Conservation (phyloP, 2,329 filamentous ascomycete species). For the Hypoxylon sp. region DNA sequence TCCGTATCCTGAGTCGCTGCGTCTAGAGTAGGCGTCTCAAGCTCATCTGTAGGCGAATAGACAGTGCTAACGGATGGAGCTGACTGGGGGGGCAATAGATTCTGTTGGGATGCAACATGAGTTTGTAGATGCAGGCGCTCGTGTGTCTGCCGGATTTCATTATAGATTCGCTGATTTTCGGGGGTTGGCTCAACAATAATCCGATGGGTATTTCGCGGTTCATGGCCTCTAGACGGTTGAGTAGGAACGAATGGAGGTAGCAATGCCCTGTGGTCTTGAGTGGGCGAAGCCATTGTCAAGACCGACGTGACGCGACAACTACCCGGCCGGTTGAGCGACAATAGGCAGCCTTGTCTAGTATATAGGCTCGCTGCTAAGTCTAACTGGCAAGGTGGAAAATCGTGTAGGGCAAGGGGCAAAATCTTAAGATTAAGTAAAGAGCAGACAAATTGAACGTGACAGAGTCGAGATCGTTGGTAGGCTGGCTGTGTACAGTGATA, state of each 20-base stretch:
- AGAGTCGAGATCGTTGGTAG: slow-evolving; percentile 24
- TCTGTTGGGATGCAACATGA: slow-evolving; percentile 47
- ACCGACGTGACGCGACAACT: slow-evolving; percentile 11
- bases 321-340: slow-evolving; percentile 13
- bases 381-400: slow-evolving; percentile 28
- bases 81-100: slow-evolving; percentile 40
- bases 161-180: slow-evolving; percentile 51
- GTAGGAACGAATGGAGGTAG: slow-evolving; percentile 24
- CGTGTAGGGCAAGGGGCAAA: slow-evolving; percentile 23
- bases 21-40: slow-evolving; percentile 35
- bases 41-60: slow-evolving; percentile 46
- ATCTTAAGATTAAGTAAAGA: slow-evolving; percentile 16
- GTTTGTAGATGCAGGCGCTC: slow-evolving; percentile 43
- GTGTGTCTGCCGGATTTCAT: slow-evolving; percentile 48
- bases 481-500: slow-evolving; percentile 37
- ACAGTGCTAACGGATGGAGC: slow-evolving; percentile 46
- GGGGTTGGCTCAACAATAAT: slow-evolving; percentile 49
- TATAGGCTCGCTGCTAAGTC: slow-evolving; percentile 9
- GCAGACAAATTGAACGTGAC: slow-evolving; percentile 15
- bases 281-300: slow-evolving; percentile 44
- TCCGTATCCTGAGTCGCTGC: slow-evolving; percentile 20
- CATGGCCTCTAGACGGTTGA: slow-evolving; percentile 30
- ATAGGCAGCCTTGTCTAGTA: slow-evolving; percentile 32
- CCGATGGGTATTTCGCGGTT: slow-evolving; percentile 28
- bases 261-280: slow-evolving; percentile 15